phyloP scores from a whole-genome alignment of 495 filamentous ascomycete species.

The Hypoxylon lenormandii region DNA sequence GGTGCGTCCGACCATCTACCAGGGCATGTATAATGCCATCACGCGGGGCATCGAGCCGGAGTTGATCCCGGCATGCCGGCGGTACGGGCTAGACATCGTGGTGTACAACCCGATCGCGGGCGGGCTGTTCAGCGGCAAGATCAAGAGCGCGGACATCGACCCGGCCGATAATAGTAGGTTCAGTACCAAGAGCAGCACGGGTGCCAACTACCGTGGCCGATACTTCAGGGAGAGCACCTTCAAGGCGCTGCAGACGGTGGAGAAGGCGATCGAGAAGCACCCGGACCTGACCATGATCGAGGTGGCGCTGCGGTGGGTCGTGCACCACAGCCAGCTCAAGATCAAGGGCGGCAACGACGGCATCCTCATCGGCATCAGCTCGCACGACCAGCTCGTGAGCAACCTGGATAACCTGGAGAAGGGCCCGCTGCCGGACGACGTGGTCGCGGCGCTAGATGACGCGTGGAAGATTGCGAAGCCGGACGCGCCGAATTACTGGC shows the following conservation, averaged over 20 bases:
- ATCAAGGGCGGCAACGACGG: constrained; percentile 82
- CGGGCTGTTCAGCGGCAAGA: constrained; percentile 86
- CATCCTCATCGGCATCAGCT: constrained; percentile 82
- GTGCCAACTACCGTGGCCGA: constrained; percentile 76
- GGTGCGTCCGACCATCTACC: constrained; percentile 76
- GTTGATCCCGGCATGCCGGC: constrained; percentile 80
- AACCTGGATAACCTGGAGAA: constrained; percentile 86
- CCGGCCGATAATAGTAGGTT: constrained; percentile 76
- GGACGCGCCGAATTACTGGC: constrained; percentile 80
- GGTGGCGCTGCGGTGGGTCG: constrained; percentile 82
- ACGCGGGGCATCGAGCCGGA: constrained; percentile 83
- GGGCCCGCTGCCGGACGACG: constrained; percentile 86
- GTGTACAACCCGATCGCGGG: constrained; percentile 90
- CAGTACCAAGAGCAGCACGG: constrained; percentile 65
- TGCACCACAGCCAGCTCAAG: constrained; percentile 82
- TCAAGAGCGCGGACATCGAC: constrained; percentile 73
- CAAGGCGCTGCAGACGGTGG: constrained; percentile 77
- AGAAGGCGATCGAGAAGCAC: constrained; percentile 78
- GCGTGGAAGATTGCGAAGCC: constrained; percentile 76
- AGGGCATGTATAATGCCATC: constrained; percentile 77
- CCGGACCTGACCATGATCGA: constrained; percentile 80
- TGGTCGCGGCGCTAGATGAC: constrained; percentile 81
- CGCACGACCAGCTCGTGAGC: constrained; percentile 75
- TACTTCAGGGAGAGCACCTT: constrained; percentile 87
- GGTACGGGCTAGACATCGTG: constrained; percentile 87